Evolutionary conservation across 2,329 filamentous ascomycete species (phyloP).

Genomic region (Apiospora saccharicola): DNA sequence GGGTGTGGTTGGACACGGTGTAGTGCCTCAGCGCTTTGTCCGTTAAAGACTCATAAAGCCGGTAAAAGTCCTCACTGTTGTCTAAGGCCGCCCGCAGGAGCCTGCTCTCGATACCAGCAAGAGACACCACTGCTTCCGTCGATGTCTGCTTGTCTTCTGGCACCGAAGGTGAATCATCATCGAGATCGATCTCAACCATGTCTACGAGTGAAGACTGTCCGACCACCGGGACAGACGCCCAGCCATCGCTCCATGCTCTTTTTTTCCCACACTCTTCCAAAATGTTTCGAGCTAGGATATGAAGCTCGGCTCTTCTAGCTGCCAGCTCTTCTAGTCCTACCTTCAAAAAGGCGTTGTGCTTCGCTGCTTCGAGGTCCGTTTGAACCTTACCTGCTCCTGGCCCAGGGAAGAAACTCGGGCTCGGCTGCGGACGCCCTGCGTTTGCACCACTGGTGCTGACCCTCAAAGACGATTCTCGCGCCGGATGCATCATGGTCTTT

Average conservation of each 20-base stretch:
- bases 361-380: constrained; percentile 49
- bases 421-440: constrained; percentile 48
- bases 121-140: constrained; percentile 34
- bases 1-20: constrained; percentile 77
- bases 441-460: constrained; percentile 43
- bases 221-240: constrained; percentile 66
- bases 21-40: constrained; percentile 86
- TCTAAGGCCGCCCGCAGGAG: constrained; percentile 68
- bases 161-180: constrained; percentile 49
- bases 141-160: constrained; percentile 34
- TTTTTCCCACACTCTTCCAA: constrained; percentile 77
- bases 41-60: constrained; percentile 78
- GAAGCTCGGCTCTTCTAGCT: constrained; percentile 82
- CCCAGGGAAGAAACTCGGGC: constrained; percentile 62
- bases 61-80: constrained; percentile 69
- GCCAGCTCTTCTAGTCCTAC: constrained; percentile 81
- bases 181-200: constrained; percentile 66
- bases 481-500: constrained; percentile 75
- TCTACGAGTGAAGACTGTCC: constrained; percentile 52
- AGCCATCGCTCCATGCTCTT: constrained; percentile 79
- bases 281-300: constrained; percentile 79
- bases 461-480: constrained; percentile 67
- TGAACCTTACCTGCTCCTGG: constrained; percentile 44
- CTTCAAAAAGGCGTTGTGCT: constrained; percentile 59
- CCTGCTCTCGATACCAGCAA: constrained; percentile 60